phyloP scores from a whole-genome alignment of 305 asterid genomes.

The Solanum hybrid region DNA sequence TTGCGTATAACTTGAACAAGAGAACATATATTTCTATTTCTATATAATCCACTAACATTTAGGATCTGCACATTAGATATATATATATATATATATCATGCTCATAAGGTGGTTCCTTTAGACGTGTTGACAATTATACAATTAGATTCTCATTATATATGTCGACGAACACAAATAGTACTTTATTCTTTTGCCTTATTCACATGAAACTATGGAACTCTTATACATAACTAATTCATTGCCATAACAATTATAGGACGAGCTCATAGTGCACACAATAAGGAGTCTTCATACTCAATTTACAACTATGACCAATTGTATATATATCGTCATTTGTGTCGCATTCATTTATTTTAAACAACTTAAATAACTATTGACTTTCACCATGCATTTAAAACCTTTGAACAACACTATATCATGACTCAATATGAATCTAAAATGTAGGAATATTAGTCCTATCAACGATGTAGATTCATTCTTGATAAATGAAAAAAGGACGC shows the following conservation, averaged over 20 bases:
- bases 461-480: background rate
- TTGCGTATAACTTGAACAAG: too few species aligned
- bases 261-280: background rate
- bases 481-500: background rate
- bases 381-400: background rate
- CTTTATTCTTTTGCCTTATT: too few species aligned
- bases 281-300: background rate
- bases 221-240: too few species aligned
- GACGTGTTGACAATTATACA: background rate
- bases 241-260: background rate
- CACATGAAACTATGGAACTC: background rate
- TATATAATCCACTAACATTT: too few species aligned
- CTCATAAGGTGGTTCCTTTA: background rate
- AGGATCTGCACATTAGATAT: too few species aligned
- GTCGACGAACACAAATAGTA: background rate
- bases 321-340: background rate
- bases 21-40: too few species aligned
- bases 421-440: background rate
- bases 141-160: background rate
- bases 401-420: background rate
- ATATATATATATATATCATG: background rate
- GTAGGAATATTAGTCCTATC: background rate
- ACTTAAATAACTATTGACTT: background rate
- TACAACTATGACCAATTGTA: too few species aligned
- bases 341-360: background rate